Conservation (phyloP, 202 grass and related monocot genomes). For the Bolboschoenoplectus hybrid region DNA sequence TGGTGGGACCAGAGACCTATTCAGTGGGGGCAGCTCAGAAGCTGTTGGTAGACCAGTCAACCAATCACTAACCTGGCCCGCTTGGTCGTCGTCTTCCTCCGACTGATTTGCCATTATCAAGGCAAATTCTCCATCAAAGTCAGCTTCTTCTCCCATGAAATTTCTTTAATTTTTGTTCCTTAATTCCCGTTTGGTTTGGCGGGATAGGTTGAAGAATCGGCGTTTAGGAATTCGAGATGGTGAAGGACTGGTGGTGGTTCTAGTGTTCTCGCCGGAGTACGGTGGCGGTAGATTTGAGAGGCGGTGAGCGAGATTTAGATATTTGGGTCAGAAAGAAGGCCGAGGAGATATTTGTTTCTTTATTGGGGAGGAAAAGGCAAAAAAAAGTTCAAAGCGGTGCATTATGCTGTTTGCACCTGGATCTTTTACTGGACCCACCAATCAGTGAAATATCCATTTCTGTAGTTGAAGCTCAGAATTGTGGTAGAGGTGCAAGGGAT, state of each 20-base stretch:
- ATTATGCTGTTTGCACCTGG: background rate
- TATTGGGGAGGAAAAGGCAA: constrained; percentile 34
- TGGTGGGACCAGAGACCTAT: constrained; percentile 63
- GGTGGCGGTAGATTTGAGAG: constrained; percentile 7
- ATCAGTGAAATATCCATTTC: background rate
- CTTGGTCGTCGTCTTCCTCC: constrained; percentile 31
- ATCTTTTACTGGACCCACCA: background rate
- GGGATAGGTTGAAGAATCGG: background rate
- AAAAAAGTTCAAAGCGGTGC: constrained; percentile 42
- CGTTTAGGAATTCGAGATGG: background rate
- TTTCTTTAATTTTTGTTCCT: background rate
- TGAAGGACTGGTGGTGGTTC: background rate
- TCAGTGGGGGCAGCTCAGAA: constrained; percentile 69
- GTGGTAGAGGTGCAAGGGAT: constrained; percentile 17
- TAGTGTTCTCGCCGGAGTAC: constrained; percentile 18
- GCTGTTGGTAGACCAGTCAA: constrained; percentile 55
- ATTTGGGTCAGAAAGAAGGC: constrained; percentile 38
- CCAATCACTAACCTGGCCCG: constrained; percentile 69
- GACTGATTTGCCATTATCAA: constrained; percentile 31
- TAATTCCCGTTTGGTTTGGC: background rate
- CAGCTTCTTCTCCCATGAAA: constrained; percentile 34
- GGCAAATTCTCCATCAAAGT: constrained; percentile 42
- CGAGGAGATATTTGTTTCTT: constrained; percentile 43
- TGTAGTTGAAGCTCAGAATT: background rate
- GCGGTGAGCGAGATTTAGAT: constrained; percentile 31